Percentiles rank a stretch among this genome's conserved stretches.
Evolutionary conservation across 2,329 filamentous ascomycete species (phyloP).

Genomic region (Pseudocercospora macadamiae): DNA sequence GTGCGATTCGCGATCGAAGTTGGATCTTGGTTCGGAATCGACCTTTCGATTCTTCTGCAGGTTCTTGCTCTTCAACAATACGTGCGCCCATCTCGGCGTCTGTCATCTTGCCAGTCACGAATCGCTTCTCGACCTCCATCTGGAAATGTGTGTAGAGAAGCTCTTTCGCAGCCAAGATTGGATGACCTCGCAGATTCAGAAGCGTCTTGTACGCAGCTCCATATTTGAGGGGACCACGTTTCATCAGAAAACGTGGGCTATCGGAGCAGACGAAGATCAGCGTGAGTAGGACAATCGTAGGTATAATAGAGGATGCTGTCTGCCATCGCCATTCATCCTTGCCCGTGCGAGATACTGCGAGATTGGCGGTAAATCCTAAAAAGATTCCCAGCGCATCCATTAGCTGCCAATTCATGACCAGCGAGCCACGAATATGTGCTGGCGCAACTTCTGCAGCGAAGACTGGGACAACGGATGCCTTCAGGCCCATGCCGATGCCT

Average conservation of each 20-base stretch:
- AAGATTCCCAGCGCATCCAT: constrained; percentile 39
- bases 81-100: constrained; percentile 3
- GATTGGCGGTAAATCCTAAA: constrained; percentile 34
- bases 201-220: constrained; percentile 32
- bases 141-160: constrained; percentile 35
- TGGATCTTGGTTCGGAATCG: background rate
- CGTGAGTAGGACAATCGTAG: constrained; percentile 32
- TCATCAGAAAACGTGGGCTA: constrained; percentile 37
- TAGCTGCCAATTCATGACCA: constrained; percentile 40
- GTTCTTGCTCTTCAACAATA: constrained; percentile 7
- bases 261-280: constrained; percentile 35
- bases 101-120: constrained; percentile 11
- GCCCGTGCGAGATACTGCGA: constrained; percentile 29
- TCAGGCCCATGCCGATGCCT: constrained; percentile 40
- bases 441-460: constrained; percentile 39
- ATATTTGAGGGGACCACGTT: constrained; percentile 27
- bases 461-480: constrained; percentile 38
- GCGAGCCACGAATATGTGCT: constrained; percentile 28
- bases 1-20: background rate
- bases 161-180: constrained; percentile 36
- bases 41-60: background rate
- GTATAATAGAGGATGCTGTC: constrained; percentile 33
- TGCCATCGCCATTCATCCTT: constrained; percentile 35
- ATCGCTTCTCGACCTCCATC: constrained; percentile 31
- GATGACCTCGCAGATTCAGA: constrained; percentile 27